Conservation (phyloP, 441 rosid genomes). For the Jatropha multifida region DNA sequence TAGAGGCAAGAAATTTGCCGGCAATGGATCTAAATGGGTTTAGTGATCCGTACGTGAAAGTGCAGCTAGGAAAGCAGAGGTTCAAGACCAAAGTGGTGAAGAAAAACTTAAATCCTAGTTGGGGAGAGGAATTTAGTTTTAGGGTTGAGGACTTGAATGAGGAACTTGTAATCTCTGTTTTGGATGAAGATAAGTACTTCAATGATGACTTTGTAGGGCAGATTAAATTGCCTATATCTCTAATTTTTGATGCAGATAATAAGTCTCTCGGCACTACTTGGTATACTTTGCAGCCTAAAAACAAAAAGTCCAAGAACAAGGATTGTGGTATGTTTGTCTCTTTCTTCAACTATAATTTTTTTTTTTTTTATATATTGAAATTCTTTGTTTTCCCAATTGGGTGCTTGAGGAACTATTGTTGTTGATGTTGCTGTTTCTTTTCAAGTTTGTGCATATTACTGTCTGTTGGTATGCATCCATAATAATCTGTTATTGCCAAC, state of each 20-base stretch:
- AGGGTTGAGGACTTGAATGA: conserved; percentile 92
- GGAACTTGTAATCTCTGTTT: conserved; percentile 67
- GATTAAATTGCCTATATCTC: conserved; percentile 59
- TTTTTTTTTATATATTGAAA: neutral
- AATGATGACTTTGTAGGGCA: conserved; percentile 82
- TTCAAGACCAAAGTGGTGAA: conserved; percentile 79
- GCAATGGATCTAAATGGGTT: conserved; percentile 77
- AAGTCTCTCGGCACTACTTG: conserved; percentile 77
- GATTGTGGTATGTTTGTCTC: conserved; percentile 58
- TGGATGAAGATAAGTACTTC: conserved; percentile 92
- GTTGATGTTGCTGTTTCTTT: neutral
- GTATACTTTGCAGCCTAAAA: conserved; percentile 75
- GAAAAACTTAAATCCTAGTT: conserved; percentile 79
- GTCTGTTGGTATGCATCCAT: neutral
- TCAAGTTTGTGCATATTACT: neutral
- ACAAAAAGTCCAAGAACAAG: conserved; percentile 70
- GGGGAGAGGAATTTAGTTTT: conserved; percentile 89
- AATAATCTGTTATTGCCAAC: neutral
- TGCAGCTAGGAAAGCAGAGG: conserved; percentile 77
- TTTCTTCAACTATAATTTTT: neutral
- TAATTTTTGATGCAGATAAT: conserved; percentile 70
- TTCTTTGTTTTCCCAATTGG: neutral
- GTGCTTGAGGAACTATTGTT: neutral
- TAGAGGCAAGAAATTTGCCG: conserved; percentile 85
- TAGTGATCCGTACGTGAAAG: conserved; percentile 86